A percentile compares a stretch with the other conserved stretches of the same genome.
These are phyloP conservation scores for Sclerotinia glacialis DNA, from an alignment of 2,329 filamentous ascomycete species.

Conservation along the genomic window DNA sequence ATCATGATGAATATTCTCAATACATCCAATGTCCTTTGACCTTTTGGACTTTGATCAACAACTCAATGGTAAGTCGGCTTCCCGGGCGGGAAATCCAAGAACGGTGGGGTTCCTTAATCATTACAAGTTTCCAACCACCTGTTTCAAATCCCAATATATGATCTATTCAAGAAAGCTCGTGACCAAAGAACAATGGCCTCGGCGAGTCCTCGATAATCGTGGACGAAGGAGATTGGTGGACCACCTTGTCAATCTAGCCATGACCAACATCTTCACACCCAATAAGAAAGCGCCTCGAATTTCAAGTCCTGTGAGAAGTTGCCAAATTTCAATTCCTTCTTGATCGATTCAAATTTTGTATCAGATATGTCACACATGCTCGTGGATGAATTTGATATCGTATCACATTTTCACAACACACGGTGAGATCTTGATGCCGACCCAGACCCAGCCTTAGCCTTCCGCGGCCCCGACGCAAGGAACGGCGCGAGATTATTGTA, in stretches of 20 bases:
- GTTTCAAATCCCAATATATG: conserved; percentile 24
- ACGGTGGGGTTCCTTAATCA: not conserved
- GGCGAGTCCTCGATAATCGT: conserved; percentile 28
- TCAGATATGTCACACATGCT: too few species aligned
- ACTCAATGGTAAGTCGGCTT: too few species aligned
- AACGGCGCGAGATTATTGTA: conserved; percentile 23
- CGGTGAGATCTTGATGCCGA: not conserved
- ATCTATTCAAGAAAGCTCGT: conserved; percentile 23
- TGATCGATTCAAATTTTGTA: too few species aligned
- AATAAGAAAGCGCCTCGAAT: not conserved
- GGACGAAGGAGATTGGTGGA: conserved; percentile 33
- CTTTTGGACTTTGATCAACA: too few species aligned
- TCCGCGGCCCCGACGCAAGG: conserved; percentile 33
- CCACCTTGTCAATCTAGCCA: not conserved
- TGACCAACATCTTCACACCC: not conserved
- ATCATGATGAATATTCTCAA: not conserved
- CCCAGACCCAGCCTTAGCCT: conserved; percentile 23
- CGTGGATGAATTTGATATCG: not conserved
- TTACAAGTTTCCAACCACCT: not conserved
- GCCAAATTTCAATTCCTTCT: too few species aligned
- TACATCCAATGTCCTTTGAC: too few species aligned
- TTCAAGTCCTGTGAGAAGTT: not conserved
- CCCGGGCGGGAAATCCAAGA: too few species aligned
- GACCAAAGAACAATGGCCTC: conserved; percentile 23
- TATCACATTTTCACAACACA: conserved; percentile 13